These are phyloP conservation scores for Cryptococcus sp. DNA, from an alignment of 1,284 basidiomycete genomes.

Conservation along the genomic window DNA sequence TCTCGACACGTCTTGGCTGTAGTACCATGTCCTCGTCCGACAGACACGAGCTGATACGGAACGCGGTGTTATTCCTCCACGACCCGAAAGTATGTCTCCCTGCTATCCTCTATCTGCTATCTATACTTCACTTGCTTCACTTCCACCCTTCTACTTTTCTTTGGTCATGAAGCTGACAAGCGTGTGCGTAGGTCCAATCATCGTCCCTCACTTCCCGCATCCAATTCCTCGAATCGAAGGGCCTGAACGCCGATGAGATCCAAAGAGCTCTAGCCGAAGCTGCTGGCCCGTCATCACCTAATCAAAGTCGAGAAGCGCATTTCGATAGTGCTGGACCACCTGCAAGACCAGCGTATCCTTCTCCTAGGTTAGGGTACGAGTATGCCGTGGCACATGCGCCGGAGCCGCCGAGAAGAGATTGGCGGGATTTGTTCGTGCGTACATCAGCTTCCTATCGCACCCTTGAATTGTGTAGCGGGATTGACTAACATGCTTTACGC, in stretches of 20 bases:
- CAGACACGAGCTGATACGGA: constrained; percentile 70
- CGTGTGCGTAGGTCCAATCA: constrained; percentile 52
- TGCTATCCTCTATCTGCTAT: not conserved
- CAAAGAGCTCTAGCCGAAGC: constrained; percentile 76
- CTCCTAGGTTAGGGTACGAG: constrained; percentile 18
- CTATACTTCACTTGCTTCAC: not conserved
- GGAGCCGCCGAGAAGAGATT: constrained; percentile 65
- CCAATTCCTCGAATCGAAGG: constrained; percentile 92
- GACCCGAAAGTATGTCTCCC: constrained; percentile 57
- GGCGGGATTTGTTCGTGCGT: constrained; percentile 91
- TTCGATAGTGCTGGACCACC: constrained; percentile 7
- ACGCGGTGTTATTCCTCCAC: constrained; percentile 75
- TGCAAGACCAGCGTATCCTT: constrained; percentile 10
- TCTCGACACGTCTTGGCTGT: too few species aligned
- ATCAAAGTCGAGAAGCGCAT: not conserved
- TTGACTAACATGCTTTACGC: too few species aligned
- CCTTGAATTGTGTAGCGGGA: too few species aligned
- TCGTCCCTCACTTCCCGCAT: constrained; percentile 82
- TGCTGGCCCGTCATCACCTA: constrained; percentile 26
- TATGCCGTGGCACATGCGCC: constrained; percentile 33
- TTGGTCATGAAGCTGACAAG: not conserved
- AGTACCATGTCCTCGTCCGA: constrained; percentile 6
- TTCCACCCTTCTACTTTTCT: not conserved
- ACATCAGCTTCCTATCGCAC: not conserved
- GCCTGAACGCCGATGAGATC: constrained; percentile 79